Evolutionary conservation across 2,329 filamentous ascomycete species (phyloP).

Genomic region (Colletotrichum lupini): DNA sequence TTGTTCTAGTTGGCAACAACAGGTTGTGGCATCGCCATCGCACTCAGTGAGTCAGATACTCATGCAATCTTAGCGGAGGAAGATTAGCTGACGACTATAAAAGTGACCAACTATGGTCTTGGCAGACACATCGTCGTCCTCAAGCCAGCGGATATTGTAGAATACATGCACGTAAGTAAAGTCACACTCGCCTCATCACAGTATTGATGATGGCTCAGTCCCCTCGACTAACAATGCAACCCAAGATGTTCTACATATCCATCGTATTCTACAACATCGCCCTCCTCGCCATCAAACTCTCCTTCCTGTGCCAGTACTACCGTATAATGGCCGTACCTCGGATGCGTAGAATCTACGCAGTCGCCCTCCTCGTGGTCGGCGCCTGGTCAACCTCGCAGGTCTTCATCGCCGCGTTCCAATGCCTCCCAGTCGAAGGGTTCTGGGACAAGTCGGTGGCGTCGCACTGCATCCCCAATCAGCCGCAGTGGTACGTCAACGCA

Average conservation of each 20-base stretch:
- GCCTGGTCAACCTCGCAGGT: constrained; percentile 42
- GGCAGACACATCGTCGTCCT: constrained; percentile 33
- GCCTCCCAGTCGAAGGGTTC: constrained; percentile 41
- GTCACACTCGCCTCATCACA: neutral
- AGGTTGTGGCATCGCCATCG: constrained; percentile 20
- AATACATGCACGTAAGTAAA: constrained; percentile 25
- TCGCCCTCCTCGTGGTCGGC: constrained; percentile 41
- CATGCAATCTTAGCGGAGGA: neutral
- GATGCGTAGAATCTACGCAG: constrained; percentile 40
- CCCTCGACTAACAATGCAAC: neutral
- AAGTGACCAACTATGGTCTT: constrained; percentile 34
- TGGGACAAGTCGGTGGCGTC: constrained; percentile 41
- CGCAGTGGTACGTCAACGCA: constrained; percentile 41
- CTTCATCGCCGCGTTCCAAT: constrained; percentile 40
- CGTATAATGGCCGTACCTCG: constrained; percentile 44
- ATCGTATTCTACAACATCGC: constrained; percentile 46
- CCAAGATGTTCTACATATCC: constrained; percentile 42
- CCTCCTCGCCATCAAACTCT: constrained; percentile 46
- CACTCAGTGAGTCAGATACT: neutral
- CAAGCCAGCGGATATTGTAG: neutral
- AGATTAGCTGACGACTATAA: neutral
- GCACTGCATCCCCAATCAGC: constrained; percentile 37
- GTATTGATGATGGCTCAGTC: too few relatives aligned
- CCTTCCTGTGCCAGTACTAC: constrained; percentile 51
- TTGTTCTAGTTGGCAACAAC: constrained; percentile 13